These are phyloP conservation scores for Pelargonium cotyledonis DNA, from an alignment of 441 rosid genomes.

Conservation along the genomic window DNA sequence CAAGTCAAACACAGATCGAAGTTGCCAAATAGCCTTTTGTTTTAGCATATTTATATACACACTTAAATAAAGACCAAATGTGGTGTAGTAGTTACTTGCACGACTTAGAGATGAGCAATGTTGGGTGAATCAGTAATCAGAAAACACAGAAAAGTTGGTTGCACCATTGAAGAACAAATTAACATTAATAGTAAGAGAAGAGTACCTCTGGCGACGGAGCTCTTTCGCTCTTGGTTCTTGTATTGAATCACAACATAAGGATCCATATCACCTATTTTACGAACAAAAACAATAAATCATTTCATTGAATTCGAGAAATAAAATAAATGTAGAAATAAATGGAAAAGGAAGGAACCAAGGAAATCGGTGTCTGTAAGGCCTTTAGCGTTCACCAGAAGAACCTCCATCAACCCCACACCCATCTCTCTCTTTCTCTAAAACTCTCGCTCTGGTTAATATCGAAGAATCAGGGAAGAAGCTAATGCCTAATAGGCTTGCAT, in stretches of 20 bases:
- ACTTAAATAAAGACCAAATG: too few relatives aligned
- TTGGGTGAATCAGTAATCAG: too few relatives aligned
- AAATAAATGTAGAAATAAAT: neutral
- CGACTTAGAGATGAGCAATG: too few relatives aligned
- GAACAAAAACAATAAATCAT: neutral
- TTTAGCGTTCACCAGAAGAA: conserved; percentile 54
- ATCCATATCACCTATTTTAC: conserved; percentile 46
- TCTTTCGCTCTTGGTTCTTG: conserved; percentile 61
- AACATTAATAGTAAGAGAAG: neutral
- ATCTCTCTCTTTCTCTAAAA: conserved; percentile 19
- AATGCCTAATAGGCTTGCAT: too few relatives aligned
- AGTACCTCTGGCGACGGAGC: conserved; percentile 59
- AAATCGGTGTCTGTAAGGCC: conserved; percentile 31
- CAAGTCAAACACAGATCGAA: too few relatives aligned
- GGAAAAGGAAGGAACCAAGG: neutral
- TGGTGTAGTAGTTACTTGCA: too few relatives aligned
- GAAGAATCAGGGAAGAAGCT: neutral
- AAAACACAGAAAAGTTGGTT: neutral
- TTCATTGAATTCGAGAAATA: neutral
- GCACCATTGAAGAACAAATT: neutral
- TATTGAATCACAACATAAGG: conserved; percentile 64
- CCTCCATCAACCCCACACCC: conserved; percentile 76
- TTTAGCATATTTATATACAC: too few relatives aligned
- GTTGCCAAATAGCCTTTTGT: too few relatives aligned
- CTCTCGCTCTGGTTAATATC: neutral